These are phyloP conservation scores for Chaetomiaceae sp. DNA, from an alignment of 2,329 filamentous ascomycete genomes.

Conservation along the genomic window DNA sequence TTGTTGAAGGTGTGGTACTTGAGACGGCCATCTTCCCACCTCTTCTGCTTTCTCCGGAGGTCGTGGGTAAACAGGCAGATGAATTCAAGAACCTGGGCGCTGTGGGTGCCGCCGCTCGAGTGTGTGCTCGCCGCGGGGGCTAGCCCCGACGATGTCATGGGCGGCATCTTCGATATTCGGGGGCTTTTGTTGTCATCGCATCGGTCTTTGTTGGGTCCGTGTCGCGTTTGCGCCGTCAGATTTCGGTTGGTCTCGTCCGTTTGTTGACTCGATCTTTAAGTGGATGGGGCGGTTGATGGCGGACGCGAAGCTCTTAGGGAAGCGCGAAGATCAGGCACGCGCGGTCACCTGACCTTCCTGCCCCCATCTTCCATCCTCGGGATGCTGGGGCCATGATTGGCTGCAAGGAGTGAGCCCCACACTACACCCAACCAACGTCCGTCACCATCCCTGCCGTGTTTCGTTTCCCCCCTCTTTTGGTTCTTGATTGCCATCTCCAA, in stretches of 20 bases:
- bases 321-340: not conserved
- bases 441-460: too few relatives aligned
- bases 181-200: slow-evolving; percentile 5
- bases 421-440: too few relatives aligned
- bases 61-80: slow-evolving; percentile 85
- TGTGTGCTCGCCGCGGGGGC: slow-evolving; percentile 3
- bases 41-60: slow-evolving; percentile 77
- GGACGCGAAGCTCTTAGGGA: not conserved
- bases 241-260: too few relatives aligned
- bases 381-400: too few relatives aligned
- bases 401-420: too few relatives aligned
- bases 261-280: too few relatives aligned
- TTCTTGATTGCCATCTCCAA: too few relatives aligned
- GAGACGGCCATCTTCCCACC: slow-evolving; percentile 89
- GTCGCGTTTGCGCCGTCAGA: too few relatives aligned
- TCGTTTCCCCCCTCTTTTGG: too few relatives aligned
- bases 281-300: not conserved
- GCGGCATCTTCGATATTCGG: slow-evolving; percentile 18
- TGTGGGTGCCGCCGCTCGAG: slow-evolving; percentile 46
- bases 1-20: slow-evolving; percentile 90
- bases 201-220: not conserved
- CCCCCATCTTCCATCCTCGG: too few relatives aligned
- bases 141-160: slow-evolving; percentile 17
- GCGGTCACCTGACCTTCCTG: too few relatives aligned
- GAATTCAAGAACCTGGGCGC: slow-evolving; percentile 74